A percentile compares a stretch with the other conserved stretches of the same genome.
phyloP scores from a whole-genome alignment of 305 asterid genomes.

The Fraxinus velutina region DNA sequence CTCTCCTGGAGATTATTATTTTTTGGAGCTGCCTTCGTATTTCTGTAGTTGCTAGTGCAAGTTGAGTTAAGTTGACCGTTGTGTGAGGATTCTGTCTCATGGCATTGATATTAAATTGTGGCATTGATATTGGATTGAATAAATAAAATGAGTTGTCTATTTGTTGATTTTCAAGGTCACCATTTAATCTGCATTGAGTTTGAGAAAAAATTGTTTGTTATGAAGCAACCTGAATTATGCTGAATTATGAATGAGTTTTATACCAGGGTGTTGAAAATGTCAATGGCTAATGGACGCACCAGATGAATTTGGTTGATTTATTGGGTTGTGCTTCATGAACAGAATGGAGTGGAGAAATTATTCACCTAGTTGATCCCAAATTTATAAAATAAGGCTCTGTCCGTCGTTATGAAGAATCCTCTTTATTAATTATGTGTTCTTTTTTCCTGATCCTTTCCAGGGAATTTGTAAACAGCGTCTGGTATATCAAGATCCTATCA shows the following conservation, averaged over 20 bases:
- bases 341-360: neutral
- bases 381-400: neutral
- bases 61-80: neutral
- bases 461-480: conserved; percentile 84
- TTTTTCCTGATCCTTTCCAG: conserved; percentile 30
- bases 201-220: neutral
- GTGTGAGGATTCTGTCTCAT: neutral
- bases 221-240: neutral
- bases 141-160: neutral
- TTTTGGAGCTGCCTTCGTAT: neutral
- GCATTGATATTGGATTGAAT: neutral
- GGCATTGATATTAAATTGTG: neutral
- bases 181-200: neutral
- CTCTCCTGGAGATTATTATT: neutral
- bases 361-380: neutral
- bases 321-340: neutral
- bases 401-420: neutral
- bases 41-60: neutral
- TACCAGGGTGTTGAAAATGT: neutral
- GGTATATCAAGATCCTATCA: conserved; percentile 88
- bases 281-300: neutral
- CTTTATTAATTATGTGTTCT: neutral
- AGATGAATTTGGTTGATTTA: neutral
- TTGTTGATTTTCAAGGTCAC: neutral
- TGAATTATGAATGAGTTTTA: neutral